These are phyloP conservation scores for Penstemon newberryi DNA, from an alignment of 257 asterid species.

Conservation along the genomic window DNA sequence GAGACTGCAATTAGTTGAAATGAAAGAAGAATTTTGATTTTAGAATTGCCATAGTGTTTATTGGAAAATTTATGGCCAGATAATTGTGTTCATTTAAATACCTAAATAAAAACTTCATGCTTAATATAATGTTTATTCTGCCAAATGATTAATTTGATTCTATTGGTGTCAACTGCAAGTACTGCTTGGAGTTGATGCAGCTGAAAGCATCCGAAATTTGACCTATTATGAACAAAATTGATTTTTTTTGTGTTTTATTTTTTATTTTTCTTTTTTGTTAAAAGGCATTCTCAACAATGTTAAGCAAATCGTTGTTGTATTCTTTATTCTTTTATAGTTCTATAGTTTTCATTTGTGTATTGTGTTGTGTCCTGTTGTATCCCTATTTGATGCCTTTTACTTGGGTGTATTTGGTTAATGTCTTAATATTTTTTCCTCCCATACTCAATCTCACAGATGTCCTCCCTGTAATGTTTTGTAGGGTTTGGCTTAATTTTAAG, in stretches of 20 bases:
- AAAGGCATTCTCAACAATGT: background rate
- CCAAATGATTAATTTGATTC: background rate
- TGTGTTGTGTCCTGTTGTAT: background rate
- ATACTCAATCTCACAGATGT: conserved; percentile 9
- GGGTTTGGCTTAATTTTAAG: conserved; percentile 52
- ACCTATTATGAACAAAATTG: background rate
- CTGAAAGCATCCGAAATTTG: background rate
- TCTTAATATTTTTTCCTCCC: background rate
- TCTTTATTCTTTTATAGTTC: background rate
- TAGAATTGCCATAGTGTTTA: conserved; percentile 1
- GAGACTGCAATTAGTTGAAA: background rate
- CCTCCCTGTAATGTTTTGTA: conserved; percentile 29
- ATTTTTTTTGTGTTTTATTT: too few relatives aligned
- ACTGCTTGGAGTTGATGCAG: background rate
- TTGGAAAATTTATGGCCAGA: background rate
- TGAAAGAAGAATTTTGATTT: background rate
- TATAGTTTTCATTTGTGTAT: background rate
- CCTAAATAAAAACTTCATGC: too few relatives aligned
- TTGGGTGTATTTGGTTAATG: background rate
- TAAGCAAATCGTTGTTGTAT: background rate
- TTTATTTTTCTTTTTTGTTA: conserved; percentile 1
- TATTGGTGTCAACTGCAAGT: background rate
- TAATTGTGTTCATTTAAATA: too few relatives aligned
- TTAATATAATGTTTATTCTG: too few relatives aligned
- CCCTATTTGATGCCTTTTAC: conserved; percentile 8